Evolutionary conservation across 2,329 filamentous ascomycete species (phyloP).

Genomic region (Sporothrix brunneoviolacea): DNA sequence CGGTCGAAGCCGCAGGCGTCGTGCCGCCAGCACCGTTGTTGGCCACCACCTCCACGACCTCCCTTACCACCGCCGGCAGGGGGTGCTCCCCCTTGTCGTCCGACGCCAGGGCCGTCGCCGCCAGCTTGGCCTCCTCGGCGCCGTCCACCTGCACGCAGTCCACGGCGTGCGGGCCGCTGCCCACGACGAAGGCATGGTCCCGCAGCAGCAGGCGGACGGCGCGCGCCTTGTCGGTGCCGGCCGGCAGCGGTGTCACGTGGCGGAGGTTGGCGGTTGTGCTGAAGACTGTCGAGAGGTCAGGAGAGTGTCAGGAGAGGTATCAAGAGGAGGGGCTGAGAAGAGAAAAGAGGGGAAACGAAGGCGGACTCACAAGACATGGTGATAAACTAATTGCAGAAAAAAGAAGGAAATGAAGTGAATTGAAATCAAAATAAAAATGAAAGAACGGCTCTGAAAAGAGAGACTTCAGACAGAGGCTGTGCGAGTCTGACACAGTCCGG

Average conservation of each 20-base stretch:
- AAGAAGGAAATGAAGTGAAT: background rate
- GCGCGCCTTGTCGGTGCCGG: conserved; percentile 27
- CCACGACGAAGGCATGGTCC: conserved; percentile 45
- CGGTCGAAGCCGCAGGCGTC: background rate
- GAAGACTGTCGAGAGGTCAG: conserved; percentile 25
- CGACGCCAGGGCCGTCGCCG: conserved; percentile 25
- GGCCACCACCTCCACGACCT: conserved; percentile 2
- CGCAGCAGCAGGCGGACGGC: conserved; percentile 44
- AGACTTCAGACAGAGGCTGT: conserved; percentile 1
- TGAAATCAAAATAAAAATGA: background rate
- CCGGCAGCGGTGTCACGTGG: conserved; percentile 39
- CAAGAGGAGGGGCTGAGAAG: background rate
- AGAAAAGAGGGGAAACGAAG: background rate
- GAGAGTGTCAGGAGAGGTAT: background rate
- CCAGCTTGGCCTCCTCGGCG: conserved; percentile 23
- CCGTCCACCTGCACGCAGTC: conserved; percentile 33
- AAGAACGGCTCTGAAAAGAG: too few relatives aligned
- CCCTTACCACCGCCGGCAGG: conserved; percentile 12
- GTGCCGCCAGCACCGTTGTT: conserved; percentile 19
- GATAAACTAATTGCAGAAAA: background rate
- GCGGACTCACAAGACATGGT: background rate
- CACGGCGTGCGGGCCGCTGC: conserved; percentile 45
- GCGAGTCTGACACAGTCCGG: conserved; percentile 7
- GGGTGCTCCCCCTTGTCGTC: conserved; percentile 16
- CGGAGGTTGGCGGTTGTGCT: conserved; percentile 35